phyloP scores from a whole-genome alignment of 768 basidiomycete species.

The Leucogyrophana mollusca region DNA sequence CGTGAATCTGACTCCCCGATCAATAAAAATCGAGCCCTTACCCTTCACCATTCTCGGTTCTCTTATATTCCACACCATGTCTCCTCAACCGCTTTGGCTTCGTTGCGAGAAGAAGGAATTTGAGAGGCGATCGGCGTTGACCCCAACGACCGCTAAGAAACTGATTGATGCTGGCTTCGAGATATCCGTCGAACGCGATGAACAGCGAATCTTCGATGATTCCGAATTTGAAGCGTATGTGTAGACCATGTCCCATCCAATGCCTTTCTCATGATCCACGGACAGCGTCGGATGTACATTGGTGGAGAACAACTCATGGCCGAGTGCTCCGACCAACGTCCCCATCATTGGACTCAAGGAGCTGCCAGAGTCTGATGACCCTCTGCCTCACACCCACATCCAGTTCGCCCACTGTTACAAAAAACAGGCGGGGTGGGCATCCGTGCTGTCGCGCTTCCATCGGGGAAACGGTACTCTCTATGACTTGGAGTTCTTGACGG shows the following conservation, averaged over 20 bases:
- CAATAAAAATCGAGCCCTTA: too few species aligned
- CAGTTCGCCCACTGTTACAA: slow-evolving; percentile 99
- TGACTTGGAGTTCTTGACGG: slow-evolving; percentile 94
- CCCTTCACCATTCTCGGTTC: too few species aligned
- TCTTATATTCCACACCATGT: slow-evolving; percentile 33
- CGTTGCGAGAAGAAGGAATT: slow-evolving; percentile 97
- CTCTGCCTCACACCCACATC: slow-evolving; percentile 92
- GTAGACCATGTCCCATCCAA: slow-evolving; percentile 1
- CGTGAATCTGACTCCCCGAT: too few species aligned
- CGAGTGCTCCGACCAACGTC: slow-evolving; percentile 64
- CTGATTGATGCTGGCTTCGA: slow-evolving; percentile 89
- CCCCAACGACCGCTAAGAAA: slow-evolving; percentile 85
- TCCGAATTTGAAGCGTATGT: slow-evolving; percentile 89
- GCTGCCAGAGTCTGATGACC: slow-evolving; percentile 77
- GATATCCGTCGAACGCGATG: slow-evolving; percentile 89
- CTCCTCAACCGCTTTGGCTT: slow-evolving; percentile 74
- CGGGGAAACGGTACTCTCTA: slow-evolving; percentile 84
- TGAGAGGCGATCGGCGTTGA: slow-evolving; percentile 89
- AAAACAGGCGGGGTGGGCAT: slow-evolving; percentile 88
- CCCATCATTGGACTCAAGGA: slow-evolving; percentile 97
- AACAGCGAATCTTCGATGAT: slow-evolving; percentile 93
- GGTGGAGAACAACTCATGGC: slow-evolving; percentile 88
- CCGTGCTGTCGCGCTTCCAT: slow-evolving; percentile 82
- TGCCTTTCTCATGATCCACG: slow-evolving; percentile 1
- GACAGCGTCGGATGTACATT: slow-evolving; percentile 86